phyloP scores from a whole-genome alignment of 2,329 filamentous ascomycete species.

The Diplodia corticola region DNA sequence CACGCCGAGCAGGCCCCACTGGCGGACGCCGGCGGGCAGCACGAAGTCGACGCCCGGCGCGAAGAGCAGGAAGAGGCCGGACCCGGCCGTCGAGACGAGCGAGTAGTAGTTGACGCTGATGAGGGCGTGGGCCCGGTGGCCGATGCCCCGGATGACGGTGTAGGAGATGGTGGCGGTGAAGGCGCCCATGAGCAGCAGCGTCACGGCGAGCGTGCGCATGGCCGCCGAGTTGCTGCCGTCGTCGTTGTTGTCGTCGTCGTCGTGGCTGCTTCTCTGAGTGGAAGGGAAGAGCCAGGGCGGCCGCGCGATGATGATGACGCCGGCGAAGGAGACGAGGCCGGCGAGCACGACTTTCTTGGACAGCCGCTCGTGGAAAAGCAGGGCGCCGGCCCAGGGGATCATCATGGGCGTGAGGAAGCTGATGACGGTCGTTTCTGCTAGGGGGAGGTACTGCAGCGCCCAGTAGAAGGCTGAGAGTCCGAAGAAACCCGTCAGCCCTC shows the following conservation, averaged over 20 bases:
- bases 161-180: constrained; percentile 71
- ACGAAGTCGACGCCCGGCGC: constrained; percentile 58
- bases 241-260: neutral
- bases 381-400: constrained; percentile 74
- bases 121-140: constrained; percentile 72
- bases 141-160: constrained; percentile 74
- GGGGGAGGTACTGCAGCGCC: constrained; percentile 71
- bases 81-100: constrained; percentile 65
- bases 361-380: constrained; percentile 72
- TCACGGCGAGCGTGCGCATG: constrained; percentile 68
- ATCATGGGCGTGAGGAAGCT: constrained; percentile 79
- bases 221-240: constrained; percentile 51
- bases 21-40: constrained; percentile 50
- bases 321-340: constrained; percentile 68
- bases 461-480: constrained; percentile 35
- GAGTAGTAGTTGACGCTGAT: constrained; percentile 82
- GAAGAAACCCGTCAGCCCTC: constrained; percentile 32
- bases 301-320: constrained; percentile 77
- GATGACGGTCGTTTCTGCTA: constrained; percentile 83
- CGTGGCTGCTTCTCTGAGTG: neutral
- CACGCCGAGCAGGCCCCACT: constrained; percentile 68
- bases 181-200: constrained; percentile 71
- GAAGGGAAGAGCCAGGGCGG: constrained; percentile 58
- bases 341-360: constrained; percentile 74
- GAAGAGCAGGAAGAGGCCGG: constrained; percentile 56